These are phyloP conservation scores for Arctostaphylos glauca DNA, from an alignment of 148 eudicot genomes.

Conservation along the genomic window DNA sequence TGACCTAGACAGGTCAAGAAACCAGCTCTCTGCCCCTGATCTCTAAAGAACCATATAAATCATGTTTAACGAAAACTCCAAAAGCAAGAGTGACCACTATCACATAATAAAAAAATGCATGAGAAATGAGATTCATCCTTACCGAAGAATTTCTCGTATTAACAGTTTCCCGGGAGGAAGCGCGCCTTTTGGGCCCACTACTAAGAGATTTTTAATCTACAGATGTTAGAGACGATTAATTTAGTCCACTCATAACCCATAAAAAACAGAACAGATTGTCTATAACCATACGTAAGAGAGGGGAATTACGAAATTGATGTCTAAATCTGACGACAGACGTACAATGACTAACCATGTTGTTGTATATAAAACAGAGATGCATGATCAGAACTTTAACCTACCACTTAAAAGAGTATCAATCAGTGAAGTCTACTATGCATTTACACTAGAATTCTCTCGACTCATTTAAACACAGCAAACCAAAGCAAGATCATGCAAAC, in stretches of 20 bases:
- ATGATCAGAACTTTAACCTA: not conserved
- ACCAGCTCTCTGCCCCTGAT: not conserved
- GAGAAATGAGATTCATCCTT: constrained; percentile 13
- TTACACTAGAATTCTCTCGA: not conserved
- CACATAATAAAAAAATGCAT: not conserved
- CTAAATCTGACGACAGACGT: not conserved
- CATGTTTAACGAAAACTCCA: not conserved
- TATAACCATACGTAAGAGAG: not conserved
- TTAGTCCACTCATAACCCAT: not conserved
- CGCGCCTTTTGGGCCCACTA: constrained; percentile 74
- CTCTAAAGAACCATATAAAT: not conserved
- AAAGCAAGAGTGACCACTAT: not conserved
- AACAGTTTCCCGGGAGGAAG: constrained; percentile 78
- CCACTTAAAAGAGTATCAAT: not conserved
- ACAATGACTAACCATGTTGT: not conserved
- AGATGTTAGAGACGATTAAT: constrained; percentile 15
- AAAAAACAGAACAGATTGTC: not conserved
- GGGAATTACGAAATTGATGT: too few species aligned
- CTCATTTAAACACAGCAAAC: not conserved
- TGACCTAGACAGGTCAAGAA: not conserved
- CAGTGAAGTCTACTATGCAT: too few species aligned
- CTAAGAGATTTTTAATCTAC: constrained; percentile 85
- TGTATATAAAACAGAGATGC: not conserved
- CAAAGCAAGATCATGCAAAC: not conserved
- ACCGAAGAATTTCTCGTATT: constrained; percentile 85